phyloP scores from a whole-genome alignment of 306 rosid genomes.

The Ochetophila trinervis region DNA sequence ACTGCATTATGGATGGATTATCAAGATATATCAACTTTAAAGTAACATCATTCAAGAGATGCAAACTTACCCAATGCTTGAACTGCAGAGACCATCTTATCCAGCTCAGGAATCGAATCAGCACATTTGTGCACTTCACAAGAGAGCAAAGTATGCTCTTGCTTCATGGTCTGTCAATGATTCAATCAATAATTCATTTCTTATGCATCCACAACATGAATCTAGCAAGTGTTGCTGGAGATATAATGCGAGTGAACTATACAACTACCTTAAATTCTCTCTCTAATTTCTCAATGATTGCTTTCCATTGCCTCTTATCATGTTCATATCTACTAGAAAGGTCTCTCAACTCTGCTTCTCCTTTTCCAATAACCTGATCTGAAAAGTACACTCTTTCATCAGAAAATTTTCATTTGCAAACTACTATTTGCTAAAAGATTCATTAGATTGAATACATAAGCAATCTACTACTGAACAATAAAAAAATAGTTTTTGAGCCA shows the following conservation, averaged over 20 bases:
- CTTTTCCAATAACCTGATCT: constrained; percentile 19
- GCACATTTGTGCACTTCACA: constrained; percentile 15
- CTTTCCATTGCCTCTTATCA: constrained; percentile 23
- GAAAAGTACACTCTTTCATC: neutral
- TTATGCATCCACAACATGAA: constrained; percentile 1
- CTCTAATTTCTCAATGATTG: constrained; percentile 9
- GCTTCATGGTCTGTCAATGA: constrained; percentile 24
- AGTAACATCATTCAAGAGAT: neutral
- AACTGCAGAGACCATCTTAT: constrained; percentile 28
- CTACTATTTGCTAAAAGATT: neutral
- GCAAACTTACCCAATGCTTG: constrained; percentile 26
- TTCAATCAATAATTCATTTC: neutral
- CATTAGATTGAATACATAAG: neutral
- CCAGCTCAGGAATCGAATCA: constrained; percentile 24
- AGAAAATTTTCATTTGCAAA: neutral
- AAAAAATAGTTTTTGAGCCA: neutral
- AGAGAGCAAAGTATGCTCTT: constrained; percentile 16
- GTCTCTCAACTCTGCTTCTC: constrained; percentile 12
- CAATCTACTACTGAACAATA: neutral
- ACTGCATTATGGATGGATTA: constrained; percentile 17
- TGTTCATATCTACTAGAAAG: constrained; percentile 6
- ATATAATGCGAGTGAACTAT: neutral
- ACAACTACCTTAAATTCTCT: constrained; percentile 14
- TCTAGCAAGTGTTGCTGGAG: neutral
- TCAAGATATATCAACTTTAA: constrained; percentile 1